Conservation (phyloP, 495 filamentous ascomycete species). For the Aspergillus leporis region DNA sequence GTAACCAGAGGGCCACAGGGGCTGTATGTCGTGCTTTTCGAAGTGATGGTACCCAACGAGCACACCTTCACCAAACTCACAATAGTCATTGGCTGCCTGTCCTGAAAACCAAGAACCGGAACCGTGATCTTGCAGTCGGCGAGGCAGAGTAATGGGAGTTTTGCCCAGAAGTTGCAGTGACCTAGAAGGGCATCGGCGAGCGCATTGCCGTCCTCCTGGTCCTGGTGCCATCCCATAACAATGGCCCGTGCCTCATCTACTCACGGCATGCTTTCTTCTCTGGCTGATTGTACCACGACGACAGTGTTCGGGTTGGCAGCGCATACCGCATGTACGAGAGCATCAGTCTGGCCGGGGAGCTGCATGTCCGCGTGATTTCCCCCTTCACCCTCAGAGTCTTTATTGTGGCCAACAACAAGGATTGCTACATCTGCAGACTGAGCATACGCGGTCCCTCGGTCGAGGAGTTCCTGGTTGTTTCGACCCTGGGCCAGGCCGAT, state of each 20-base stretch:
- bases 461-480: neutral
- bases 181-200: slow-evolving; percentile 58
- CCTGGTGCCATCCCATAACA: slow-evolving; percentile 63
- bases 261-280: slow-evolving; percentile 68
- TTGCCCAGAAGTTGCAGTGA: slow-evolving; percentile 49
- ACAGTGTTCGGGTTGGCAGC: neutral
- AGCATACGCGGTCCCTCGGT: slow-evolving; percentile 3
- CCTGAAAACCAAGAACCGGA: slow-evolving; percentile 65
- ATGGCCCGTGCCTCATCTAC: slow-evolving; percentile 60
- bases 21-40: slow-evolving; percentile 56
- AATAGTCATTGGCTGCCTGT: slow-evolving; percentile 47
- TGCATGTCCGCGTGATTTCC: slow-evolving; percentile 5
- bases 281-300: slow-evolving; percentile 10
- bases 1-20: slow-evolving; percentile 72
- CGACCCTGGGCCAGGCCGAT: neutral
- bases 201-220: slow-evolving; percentile 55
- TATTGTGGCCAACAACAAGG: slow-evolving; percentile 7
- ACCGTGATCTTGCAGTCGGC: slow-evolving; percentile 59
- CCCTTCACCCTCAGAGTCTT: slow-evolving; percentile 12
- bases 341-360: slow-evolving; percentile 5
- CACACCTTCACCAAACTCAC: slow-evolving; percentile 50
- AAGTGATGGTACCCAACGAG: slow-evolving; percentile 77
- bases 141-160: slow-evolving; percentile 58
- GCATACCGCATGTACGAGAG: slow-evolving; percentile 1
- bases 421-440: neutral